Conservation (phyloP, 768 basidiomycete genomes). For the Trichaptum fuscoviolaceum region DNA sequence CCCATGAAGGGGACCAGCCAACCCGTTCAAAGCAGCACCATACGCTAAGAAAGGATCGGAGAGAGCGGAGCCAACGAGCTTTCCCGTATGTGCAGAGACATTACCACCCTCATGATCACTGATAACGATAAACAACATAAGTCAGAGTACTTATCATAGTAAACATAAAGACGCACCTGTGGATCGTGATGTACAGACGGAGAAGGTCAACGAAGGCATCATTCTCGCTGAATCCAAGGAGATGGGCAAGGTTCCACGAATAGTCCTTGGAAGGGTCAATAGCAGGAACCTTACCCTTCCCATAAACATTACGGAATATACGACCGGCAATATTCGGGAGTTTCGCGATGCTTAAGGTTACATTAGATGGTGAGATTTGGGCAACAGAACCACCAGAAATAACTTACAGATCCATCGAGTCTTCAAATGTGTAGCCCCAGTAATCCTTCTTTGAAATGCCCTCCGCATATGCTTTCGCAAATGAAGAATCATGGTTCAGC, state of each 20-base stretch:
- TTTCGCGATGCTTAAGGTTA: constrained; percentile 73
- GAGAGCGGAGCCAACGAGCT: constrained; percentile 90
- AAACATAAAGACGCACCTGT: constrained; percentile 47
- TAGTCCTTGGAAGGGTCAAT: constrained; percentile 85
- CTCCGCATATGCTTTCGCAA: constrained; percentile 90
- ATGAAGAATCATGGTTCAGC: constrained; percentile 94
- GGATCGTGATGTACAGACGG: constrained; percentile 94
- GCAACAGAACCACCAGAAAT: background rate
- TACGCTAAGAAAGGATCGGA: constrained; percentile 97
- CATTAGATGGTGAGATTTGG: constrained; percentile 8
- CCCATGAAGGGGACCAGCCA: constrained; percentile 96
- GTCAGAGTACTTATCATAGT: background rate
- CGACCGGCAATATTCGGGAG: constrained; percentile 94
- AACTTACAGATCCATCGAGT: constrained; percentile 76
- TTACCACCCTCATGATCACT: constrained; percentile 99
- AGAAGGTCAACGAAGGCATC: constrained; percentile 88
- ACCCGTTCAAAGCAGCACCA: constrained; percentile 88
- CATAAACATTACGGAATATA: constrained; percentile 85
- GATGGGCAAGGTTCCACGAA: constrained; percentile 80
- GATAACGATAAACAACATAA: background rate
- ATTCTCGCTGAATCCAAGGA: constrained; percentile 90
- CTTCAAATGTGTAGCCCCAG: constrained; percentile 92
- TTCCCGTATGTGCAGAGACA: constrained; percentile 92
- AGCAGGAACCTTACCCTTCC: constrained; percentile 79
- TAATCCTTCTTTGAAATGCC: constrained; percentile 94